Base-by-base conservation (phyloP, 2,329 filamentous ascomycete species). In the Fusarium devonianum region DNA sequence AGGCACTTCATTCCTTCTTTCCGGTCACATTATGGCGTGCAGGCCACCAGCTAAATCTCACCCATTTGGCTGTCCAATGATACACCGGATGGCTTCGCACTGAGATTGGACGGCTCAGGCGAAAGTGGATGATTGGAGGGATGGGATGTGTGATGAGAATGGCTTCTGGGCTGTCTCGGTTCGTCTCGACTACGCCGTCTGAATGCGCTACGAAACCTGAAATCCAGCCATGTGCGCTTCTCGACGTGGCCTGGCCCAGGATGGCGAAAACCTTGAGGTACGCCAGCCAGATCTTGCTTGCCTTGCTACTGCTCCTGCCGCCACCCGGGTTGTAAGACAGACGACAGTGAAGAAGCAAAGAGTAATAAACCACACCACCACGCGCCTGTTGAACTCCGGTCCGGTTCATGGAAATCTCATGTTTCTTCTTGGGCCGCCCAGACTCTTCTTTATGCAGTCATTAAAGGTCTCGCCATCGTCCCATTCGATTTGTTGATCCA, bases 381-480 rank as follows among this genome's bases (percentile, higher is more conserved):
- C 29, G 19, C 36, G 32, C 33, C 22, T 44, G 41, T 44, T 22
- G 30, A 29, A 44, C 22, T 29, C 22, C 41, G 41, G 35, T 16
- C 41, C 23, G 41, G 21, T 35, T 22, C 12, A 18, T 13, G 11
- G 29, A 44, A 22, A 36, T 44, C 41, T 23, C 25, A 38, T 23
- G 29, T 14, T 40, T 33, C 50, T 12, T 54, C 42, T 19, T 9
- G 32, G n/a, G n/a, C n/a, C n/a, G n/a, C n/a, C n/a, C n/a, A n/a
- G n/a, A n/a, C n/a, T n/a, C n/a, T n/a, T n/a, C n/a, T n/a, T n/a
- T 44, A 28, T 25, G 37, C 26, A 39, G 42, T 62, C 49, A 25
- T 44, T 45, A 57, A 36, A 55, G 48, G 52, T 61, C 61, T 64
- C 62, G 54, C 62, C 59, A 64, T 64, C 50, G 18, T 55, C 35